These are phyloP conservation scores for Lyophyllum semitale DNA, from an alignment of 768 basidiomycete genomes.

Conservation along the genomic window DNA sequence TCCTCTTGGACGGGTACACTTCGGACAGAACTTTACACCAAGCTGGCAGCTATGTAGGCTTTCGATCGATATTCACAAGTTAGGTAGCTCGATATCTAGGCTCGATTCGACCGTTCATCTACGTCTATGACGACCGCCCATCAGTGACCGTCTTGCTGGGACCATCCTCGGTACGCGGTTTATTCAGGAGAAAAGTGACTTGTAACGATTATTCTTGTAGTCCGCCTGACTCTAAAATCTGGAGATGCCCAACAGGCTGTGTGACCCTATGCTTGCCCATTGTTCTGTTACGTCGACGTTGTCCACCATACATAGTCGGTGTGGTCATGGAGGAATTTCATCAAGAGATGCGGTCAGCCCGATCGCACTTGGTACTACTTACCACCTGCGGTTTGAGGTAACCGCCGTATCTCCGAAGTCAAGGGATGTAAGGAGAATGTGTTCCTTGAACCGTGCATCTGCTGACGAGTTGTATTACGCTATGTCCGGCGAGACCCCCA, in stretches of 20 bases:
- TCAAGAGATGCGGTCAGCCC: not conserved
- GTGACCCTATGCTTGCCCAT: slow-evolving; percentile 13
- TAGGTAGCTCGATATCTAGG: not conserved
- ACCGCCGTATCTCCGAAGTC: slow-evolving; percentile 1
- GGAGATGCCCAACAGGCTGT: not conserved
- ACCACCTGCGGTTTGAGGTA: not conserved
- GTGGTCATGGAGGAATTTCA: not conserved
- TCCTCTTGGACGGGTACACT: no score
- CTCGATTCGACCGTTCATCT: not conserved
- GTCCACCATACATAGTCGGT: not conserved
- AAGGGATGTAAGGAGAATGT: no score
- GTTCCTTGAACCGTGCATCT: no score
- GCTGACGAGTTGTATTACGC: no score
- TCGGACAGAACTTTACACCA: no score
- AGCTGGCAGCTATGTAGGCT: no score
- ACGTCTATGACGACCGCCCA: not conserved
- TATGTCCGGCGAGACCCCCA: no score
- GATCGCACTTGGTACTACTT: not conserved
- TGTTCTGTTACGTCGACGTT: slow-evolving; percentile 19
- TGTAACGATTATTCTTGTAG: not conserved
- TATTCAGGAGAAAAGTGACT: no score
- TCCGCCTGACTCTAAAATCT: slow-evolving; percentile 5
- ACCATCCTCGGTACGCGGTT: not conserved
- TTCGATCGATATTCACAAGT: no score
- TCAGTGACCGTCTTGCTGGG: not conserved